A percentile compares a stretch with the other conserved stretches of the same genome.
Evolutionary conservation across 768 basidiomycete genomes (phyloP).

Genomic region (Omphalotus guepiniiformis): DNA sequence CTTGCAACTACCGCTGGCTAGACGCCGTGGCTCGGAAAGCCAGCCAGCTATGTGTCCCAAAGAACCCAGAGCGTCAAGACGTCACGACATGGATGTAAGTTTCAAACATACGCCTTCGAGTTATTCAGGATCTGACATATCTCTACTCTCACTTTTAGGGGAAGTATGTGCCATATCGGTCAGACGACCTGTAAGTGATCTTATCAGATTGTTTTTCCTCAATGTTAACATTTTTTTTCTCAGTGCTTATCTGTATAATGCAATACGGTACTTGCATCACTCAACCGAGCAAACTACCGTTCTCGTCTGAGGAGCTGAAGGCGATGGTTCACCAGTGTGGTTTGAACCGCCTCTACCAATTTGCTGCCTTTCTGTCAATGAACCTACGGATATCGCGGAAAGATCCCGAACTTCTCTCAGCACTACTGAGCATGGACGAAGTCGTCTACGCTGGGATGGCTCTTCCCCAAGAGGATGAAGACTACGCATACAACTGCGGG

Average conservation of each 20-base stretch:
- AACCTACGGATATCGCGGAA: constrained; percentile 59
- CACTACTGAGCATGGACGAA: constrained; percentile 55
- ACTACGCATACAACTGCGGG: constrained; percentile 61
- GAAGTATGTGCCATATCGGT: constrained; percentile 81
- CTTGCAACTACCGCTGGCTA: constrained; percentile 66
- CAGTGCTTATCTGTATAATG: constrained; percentile 68
- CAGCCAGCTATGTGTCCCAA: constrained; percentile 43
- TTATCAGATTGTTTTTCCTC: constrained; percentile 19
- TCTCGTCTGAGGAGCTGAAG: constrained; percentile 62
- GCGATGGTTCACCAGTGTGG: constrained; percentile 67
- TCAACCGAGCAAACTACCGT: constrained; percentile 62
- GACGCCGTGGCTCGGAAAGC: constrained; percentile 56
- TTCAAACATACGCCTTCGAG: constrained; percentile 11
- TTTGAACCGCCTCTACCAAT: constrained; percentile 74
- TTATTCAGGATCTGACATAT: constrained; percentile 28
- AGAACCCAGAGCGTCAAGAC: constrained; percentile 49
- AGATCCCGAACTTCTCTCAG: constrained; percentile 56
- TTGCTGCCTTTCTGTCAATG: constrained; percentile 60
- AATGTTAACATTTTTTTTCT: constrained; percentile 13
- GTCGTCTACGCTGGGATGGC: constrained; percentile 64
- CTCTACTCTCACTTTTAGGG: constrained; percentile 46
- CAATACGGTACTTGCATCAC: constrained; percentile 72
- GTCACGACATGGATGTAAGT: constrained; percentile 72
- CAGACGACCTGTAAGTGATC: constrained; percentile 65
- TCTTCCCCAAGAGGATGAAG: constrained; percentile 63